Base-by-base conservation (phyloP, 2,329 filamentous ascomycete species). In the Neofusicoccum parvum region DNA sequence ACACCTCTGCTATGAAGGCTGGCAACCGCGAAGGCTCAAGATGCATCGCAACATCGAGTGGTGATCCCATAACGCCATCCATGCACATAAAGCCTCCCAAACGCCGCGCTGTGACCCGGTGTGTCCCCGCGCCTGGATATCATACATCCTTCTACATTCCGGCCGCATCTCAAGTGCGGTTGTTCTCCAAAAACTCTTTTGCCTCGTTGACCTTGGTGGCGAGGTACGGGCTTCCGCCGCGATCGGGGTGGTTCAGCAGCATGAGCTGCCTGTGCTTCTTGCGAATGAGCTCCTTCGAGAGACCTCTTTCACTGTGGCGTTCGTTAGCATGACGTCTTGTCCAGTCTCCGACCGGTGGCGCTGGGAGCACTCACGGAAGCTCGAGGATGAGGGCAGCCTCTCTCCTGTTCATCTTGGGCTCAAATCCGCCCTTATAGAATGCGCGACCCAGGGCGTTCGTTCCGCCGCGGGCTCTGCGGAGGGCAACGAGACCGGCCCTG, bases 381-480 rank as follows among this genome's bases (percentile, higher is more conserved):
- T 95, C 91, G 56, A 99, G 82, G 67, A 99, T 97, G 72, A 99
- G 81, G 4, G 93, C 86, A 23, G 95, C 95, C 81, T 99, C 95
- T 78, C 90, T 89, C 78, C 90, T 88, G 78, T 88, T 97, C 94
- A 99, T 99, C 80, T 90, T 91, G 67, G 88, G 85, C 82, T 99
- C 95, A 76, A 99, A 99, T n/a, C 95, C 95, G 71, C 95, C 95
- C 81, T 98, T 99, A 86, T 97, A 98, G 76, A 93, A 99, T 48
- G 93, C 89, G 79, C 94, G 93, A 72, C 95, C 95, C 72, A 97
- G 82, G 41, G 91, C 89, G 70, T 90, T 91, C 9, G 79, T 68
- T 34, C 71, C 73, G 11, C 91, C 91, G 68, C 91, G 87, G 67
- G 90, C 96, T 73, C 92, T 88, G 69, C 94, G 89, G 79, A 94